Evolutionary conservation across 768 basidiomycete species (phyloP).

Genomic region (Russula olivacea): DNA sequence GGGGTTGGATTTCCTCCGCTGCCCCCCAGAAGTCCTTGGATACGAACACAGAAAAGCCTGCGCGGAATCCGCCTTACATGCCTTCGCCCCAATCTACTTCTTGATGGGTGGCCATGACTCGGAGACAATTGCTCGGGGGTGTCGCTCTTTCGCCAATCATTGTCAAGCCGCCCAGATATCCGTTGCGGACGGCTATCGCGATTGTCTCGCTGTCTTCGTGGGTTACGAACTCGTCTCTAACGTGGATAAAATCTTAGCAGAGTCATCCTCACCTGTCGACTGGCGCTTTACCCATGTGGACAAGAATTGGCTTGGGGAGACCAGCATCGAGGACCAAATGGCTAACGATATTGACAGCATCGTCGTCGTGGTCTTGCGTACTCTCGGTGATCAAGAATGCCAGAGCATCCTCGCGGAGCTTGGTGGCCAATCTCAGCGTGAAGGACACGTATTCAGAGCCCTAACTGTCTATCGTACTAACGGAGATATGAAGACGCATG

Average conservation of each 20-base stretch:
- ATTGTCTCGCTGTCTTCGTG: conserved; percentile 66
- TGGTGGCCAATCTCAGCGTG: conserved; percentile 35
- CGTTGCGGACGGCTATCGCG: conserved; percentile 44
- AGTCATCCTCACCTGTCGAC: background rate
- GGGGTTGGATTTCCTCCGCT: conserved; percentile 44
- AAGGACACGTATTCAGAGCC: conserved; percentile 42
- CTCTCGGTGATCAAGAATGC: conserved; percentile 64
- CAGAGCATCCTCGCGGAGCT: conserved; percentile 49
- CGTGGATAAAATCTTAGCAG: conserved; percentile 33
- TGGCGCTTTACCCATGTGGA: conserved; percentile 22
- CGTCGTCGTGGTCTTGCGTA: conserved; percentile 51
- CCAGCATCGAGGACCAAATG: conserved; percentile 36
- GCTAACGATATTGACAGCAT: conserved; percentile 50
- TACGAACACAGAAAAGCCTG: conserved; percentile 61
- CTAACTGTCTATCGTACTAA: conserved; percentile 48
- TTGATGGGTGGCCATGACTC: conserved; percentile 36
- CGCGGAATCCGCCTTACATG: conserved; percentile 58
- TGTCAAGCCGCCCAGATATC: conserved; percentile 55
- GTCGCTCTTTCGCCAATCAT: conserved; percentile 49
- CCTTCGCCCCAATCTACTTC: conserved; percentile 64
- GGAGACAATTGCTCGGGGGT: conserved; percentile 35
- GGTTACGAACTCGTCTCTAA: conserved; percentile 52
- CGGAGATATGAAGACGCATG: conserved; percentile 48
- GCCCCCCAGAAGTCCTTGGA: conserved; percentile 73
- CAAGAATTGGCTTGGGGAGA: conserved; percentile 34